These are phyloP conservation scores for Sophora flavescens DNA, from an alignment of 306 rosid species.

Conservation along the genomic window DNA sequence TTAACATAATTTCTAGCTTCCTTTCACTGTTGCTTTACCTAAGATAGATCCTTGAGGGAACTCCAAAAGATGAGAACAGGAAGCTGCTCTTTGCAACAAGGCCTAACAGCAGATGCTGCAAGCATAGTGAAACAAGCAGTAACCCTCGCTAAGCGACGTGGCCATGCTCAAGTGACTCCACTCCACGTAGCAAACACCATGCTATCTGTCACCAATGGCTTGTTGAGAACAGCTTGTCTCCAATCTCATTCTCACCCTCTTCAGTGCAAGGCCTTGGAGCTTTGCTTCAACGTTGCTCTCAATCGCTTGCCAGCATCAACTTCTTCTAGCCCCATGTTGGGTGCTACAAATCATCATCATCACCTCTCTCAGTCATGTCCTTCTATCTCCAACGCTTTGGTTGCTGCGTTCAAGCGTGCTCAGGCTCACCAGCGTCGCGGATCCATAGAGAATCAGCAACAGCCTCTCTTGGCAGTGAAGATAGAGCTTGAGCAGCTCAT, in stretches of 20 bases:
- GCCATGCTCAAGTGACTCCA: constrained; percentile 97
- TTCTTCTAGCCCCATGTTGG: constrained; percentile 74
- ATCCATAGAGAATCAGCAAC: constrained; percentile 93
- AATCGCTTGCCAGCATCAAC: constrained; percentile 89
- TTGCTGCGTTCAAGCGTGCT: constrained; percentile 94
- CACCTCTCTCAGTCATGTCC: constrained; percentile 55
- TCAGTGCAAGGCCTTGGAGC: constrained; percentile 96
- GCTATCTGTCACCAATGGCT: constrained; percentile 74
- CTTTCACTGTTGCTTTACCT: not conserved
- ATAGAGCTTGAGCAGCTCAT: constrained; percentile 89
- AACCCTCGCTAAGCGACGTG: constrained; percentile 79
- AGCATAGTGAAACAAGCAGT: constrained; percentile 78
- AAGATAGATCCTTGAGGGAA: not conserved
- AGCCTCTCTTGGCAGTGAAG: constrained; percentile 81
- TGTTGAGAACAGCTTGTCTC: constrained; percentile 80
- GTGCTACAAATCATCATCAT: constrained; percentile 45
- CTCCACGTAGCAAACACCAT: constrained; percentile 94
- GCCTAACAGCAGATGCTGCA: constrained; percentile 81
- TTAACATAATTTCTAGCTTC: not conserved
- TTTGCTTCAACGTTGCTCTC: constrained; percentile 95
- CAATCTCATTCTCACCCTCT: constrained; percentile 97
- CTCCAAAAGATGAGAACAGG: constrained; percentile 77
- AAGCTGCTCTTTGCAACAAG: constrained; percentile 80
- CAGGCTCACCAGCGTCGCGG: constrained; percentile 98
- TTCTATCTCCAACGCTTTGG: constrained; percentile 92